Evolutionary conservation across 768 basidiomycete genomes (phyloP).

Genomic region (Russula compacta): DNA sequence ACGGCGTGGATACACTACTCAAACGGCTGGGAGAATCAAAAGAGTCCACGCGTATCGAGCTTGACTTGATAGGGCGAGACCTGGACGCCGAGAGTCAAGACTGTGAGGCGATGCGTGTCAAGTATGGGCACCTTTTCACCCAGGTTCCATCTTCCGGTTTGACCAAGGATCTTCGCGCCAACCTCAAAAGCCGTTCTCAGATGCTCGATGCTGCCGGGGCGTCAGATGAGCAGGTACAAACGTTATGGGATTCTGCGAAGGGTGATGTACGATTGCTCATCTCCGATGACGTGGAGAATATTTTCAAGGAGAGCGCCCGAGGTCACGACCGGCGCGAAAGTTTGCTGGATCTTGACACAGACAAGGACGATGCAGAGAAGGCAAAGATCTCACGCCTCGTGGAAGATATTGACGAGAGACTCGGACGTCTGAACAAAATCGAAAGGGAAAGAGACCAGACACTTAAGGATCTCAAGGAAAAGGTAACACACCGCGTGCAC

Average conservation of each 20-base stretch:
- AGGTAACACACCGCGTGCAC: slow-evolving; percentile 39
- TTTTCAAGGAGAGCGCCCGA: slow-evolving; percentile 48
- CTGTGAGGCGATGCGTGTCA: slow-evolving; percentile 82
- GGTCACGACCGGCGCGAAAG: slow-evolving; percentile 33
- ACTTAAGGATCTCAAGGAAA: slow-evolving; percentile 91
- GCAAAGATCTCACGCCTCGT: slow-evolving; percentile 59
- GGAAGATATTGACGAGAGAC: slow-evolving; percentile 65
- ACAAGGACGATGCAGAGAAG: slow-evolving; percentile 58
- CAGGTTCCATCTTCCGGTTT: slow-evolving; percentile 73
- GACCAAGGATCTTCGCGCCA: slow-evolving; percentile 63
- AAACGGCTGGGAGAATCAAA: slow-evolving; percentile 51
- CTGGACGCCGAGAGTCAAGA: slow-evolving; percentile 78
- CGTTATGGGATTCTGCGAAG: slow-evolving; percentile 63
- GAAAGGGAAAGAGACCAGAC: slow-evolving; percentile 77
- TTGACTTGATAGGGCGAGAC: slow-evolving; percentile 54
- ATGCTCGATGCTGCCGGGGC: slow-evolving; percentile 67
- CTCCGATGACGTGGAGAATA: slow-evolving; percentile 49
- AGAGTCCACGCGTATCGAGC: slow-evolving; percentile 43
- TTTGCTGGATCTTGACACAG: slow-evolving; percentile 67
- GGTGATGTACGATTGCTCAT: slow-evolving; percentile 56
- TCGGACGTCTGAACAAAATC: slow-evolving; percentile 75
- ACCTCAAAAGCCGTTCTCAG: slow-evolving; percentile 65
- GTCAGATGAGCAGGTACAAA: slow-evolving; percentile 68
- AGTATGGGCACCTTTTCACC: slow-evolving; percentile 80
- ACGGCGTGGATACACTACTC: slow-evolving; percentile 58